Percentiles rank a stretch among this genome's conserved stretches.
Evolutionary conservation across 1,139 yeast species (phyloP).

Genomic region (Debaryomycetaceae sp.): DNA sequence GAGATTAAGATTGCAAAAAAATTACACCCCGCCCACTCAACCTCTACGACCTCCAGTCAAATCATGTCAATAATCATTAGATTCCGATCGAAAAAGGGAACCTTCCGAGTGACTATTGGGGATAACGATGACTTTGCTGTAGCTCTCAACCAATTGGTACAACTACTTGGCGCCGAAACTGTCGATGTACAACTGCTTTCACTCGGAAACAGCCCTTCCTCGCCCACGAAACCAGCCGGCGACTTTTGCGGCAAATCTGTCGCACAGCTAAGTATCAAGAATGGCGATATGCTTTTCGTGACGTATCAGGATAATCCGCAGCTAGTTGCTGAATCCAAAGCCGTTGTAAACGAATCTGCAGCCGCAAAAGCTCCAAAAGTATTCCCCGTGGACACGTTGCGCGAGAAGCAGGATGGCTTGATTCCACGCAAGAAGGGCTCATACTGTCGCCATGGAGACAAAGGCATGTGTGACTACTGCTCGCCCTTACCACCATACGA

Average conservation of each 20-base stretch:
- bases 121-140: slow-evolving; percentile 34
- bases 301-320: slow-evolving; percentile 24
- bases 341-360: slow-evolving; percentile 1
- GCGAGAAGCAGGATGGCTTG: slow-evolving; percentile 63
- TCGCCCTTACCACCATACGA: slow-evolving; percentile 97
- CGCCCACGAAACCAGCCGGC: slow-evolving; percentile 34
- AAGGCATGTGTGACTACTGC: slow-evolving; percentile 97
- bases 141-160: slow-evolving; percentile 34
- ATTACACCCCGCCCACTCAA: background rate
- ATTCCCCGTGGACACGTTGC: slow-evolving; percentile 43
- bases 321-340: slow-evolving; percentile 5
- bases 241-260: slow-evolving; percentile 37
- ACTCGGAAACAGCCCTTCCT: slow-evolving; percentile 38
- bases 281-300: slow-evolving; percentile 78
- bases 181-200: slow-evolving; percentile 22
- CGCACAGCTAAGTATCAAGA: slow-evolving; percentile 44
- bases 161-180: slow-evolving; percentile 16
- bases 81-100: slow-evolving; percentile 78
- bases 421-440: slow-evolving; percentile 52
- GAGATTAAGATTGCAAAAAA: background rate
- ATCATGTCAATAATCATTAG: slow-evolving; percentile 31
- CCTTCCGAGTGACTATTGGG: slow-evolving; percentile 54
- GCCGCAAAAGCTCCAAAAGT: background rate
- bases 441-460: slow-evolving; percentile 79
- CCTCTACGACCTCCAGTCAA: background rate